Conservation (phyloP, 2,329 filamentous ascomycete genomes). For the Anisogramma anomala region DNA sequence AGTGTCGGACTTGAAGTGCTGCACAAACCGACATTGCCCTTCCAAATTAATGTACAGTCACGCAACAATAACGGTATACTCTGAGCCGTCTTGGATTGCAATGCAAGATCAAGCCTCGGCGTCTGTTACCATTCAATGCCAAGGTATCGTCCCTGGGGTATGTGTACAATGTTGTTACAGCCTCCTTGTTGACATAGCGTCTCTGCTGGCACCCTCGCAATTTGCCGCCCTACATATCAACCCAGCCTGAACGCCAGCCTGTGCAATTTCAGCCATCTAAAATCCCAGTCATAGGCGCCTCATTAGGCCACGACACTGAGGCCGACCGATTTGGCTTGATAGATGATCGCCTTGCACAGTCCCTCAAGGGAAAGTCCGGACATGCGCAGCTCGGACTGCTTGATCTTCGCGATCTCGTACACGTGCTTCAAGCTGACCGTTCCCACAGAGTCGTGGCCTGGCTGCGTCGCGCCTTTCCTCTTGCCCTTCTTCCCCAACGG, state of each 20-base stretch:
- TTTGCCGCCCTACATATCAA: constrained; percentile 3
- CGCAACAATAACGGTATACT: no score
- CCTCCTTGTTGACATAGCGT: neutral
- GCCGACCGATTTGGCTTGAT: constrained; percentile 64
- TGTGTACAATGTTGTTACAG: constrained; percentile 4
- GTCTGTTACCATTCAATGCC: neutral
- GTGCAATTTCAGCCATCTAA: neutral
- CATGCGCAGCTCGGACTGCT: constrained; percentile 64
- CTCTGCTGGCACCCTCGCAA: neutral
- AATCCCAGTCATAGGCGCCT: neutral
- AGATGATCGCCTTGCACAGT: constrained; percentile 62
- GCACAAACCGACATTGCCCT: no score
- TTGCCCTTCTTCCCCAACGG: constrained; percentile 62
- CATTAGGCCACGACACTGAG: constrained; percentile 54
- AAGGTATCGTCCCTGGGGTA: neutral
- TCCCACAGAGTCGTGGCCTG: constrained; percentile 69
- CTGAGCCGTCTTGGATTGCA: no score
- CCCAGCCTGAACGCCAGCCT: constrained; percentile 13
- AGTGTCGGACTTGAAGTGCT: no score
- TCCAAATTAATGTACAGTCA: no score
- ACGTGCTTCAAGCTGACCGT: constrained; percentile 87
- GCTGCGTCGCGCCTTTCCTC: constrained; percentile 63
- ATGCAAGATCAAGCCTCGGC: no score
- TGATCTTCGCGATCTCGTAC: constrained; percentile 96
- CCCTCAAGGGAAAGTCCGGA: constrained; percentile 61